phyloP scores from a whole-genome alignment of 164 flowering plant species.

The Protea cynaroides region DNA sequence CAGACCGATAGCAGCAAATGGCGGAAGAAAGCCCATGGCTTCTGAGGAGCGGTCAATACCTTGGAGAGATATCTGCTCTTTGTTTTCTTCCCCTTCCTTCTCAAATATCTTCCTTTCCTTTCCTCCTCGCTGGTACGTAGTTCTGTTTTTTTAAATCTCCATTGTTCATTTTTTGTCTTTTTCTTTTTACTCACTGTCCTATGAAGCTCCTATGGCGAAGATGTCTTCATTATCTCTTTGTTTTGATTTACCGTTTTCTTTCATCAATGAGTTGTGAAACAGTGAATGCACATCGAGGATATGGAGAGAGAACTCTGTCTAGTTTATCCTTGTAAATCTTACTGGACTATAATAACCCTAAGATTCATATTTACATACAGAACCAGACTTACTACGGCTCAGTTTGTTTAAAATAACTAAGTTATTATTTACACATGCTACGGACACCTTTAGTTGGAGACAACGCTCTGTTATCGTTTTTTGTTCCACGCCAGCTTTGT shows the following conservation, averaged over 20 bases:
- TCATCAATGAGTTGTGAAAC: not conserved
- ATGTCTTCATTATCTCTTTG: not conserved
- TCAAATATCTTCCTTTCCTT: slow-evolving; percentile 53
- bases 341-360: no score
- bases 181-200: not conserved
- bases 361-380: no score
- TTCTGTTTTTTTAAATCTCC: no score
- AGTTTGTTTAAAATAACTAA: not conserved
- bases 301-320: not conserved
- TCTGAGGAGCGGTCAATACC: slow-evolving; percentile 48
- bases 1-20: slow-evolving; percentile 4
- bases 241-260: not conserved
- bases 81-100: slow-evolving; percentile 60
- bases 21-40: slow-evolving; percentile 20
- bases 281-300: not conserved
- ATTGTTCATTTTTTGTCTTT: slow-evolving; percentile 1
- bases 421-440: not conserved
- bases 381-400: no score
- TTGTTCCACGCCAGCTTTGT: no score
- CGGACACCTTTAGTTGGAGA: no score
- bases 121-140: slow-evolving; percentile 64
- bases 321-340: no score
- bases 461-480: no score
- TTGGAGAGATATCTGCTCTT: slow-evolving; percentile 92
- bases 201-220: not conserved